Conservation (phyloP, 2,329 filamentous ascomycete genomes). For the Kalaharituber pfeilii region DNA sequence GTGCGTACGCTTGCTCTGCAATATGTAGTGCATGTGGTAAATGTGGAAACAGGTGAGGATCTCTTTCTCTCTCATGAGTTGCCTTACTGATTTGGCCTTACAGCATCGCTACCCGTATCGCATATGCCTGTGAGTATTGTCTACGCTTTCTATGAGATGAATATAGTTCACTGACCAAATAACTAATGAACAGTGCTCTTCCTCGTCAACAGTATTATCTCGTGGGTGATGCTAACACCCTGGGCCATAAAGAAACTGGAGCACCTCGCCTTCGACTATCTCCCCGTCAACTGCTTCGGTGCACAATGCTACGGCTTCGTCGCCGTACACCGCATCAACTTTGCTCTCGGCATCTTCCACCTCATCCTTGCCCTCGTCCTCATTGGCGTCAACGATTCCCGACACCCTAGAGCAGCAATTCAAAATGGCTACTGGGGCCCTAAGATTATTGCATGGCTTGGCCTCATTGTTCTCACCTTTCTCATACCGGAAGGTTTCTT, state of each 20-base stretch:
- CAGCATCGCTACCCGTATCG: constrained; percentile 91
- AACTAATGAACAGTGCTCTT: constrained; percentile 45
- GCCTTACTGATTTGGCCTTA: constrained; percentile 12
- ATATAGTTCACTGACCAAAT: too few relatives aligned
- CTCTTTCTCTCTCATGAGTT: constrained; percentile 9
- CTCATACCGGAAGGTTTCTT: constrained; percentile 92
- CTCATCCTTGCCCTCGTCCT: constrained; percentile 68
- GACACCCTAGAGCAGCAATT: constrained; percentile 67
- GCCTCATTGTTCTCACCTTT: constrained; percentile 76
- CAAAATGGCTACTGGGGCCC: constrained; percentile 99
- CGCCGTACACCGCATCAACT: constrained; percentile 94
- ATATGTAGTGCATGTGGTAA: constrained; percentile 92
- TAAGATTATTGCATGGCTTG: constrained; percentile 79
- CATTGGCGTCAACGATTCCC: constrained; percentile 71
- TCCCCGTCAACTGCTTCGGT: constrained; percentile 82
- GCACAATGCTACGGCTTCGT: constrained; percentile 90
- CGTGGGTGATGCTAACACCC: constrained; percentile 97
- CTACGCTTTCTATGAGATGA: neutral
- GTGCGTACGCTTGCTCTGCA: constrained; percentile 88
- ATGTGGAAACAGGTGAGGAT: constrained; percentile 70
- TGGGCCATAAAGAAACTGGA: constrained; percentile 96
- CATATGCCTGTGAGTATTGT: constrained; percentile 51
- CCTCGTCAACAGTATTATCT: constrained; percentile 86
- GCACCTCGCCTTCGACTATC: constrained; percentile 81
- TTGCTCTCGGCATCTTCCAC: constrained; percentile 88